Conservation (phyloP, 2,329 filamentous ascomycete genomes). For the Pseudogymnoascus sp. region DNA sequence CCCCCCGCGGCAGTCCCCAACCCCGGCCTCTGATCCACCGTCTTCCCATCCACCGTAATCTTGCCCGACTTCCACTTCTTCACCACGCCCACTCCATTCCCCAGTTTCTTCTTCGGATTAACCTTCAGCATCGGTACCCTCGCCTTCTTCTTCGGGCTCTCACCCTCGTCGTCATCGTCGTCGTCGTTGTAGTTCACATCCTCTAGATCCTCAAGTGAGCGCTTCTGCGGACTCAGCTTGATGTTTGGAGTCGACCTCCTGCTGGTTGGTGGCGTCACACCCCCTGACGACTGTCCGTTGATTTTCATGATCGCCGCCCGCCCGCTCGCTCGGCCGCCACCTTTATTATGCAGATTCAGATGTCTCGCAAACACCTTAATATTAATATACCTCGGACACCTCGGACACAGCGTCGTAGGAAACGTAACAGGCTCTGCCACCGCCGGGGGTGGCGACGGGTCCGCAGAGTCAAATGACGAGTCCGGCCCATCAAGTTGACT, state of each 20-base stretch:
- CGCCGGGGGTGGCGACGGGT: background rate
- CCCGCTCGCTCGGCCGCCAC: background rate
- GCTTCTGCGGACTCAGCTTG: background rate
- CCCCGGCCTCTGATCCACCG: background rate
- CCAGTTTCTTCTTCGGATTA: background rate
- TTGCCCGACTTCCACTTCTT: slow-evolving; percentile 11
- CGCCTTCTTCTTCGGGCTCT: slow-evolving; percentile 37
- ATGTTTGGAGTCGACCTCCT: background rate
- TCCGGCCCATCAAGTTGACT: background rate
- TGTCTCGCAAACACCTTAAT: background rate
- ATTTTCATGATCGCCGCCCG: background rate
- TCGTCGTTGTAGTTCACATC: slow-evolving; percentile 46
- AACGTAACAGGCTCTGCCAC: background rate
- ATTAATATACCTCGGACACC: background rate
- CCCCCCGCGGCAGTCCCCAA: background rate
- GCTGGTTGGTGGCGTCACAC: background rate
- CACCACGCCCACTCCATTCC: background rate
- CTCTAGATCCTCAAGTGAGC: slow-evolving; percentile 41
- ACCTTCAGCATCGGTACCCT: background rate
- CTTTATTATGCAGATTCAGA: background rate
- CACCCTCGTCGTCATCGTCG: slow-evolving; percentile 29
- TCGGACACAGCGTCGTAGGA: background rate
- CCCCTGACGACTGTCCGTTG: background rate
- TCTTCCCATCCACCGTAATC: slow-evolving; percentile 9
- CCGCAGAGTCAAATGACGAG: background rate